Base-by-base conservation (phyloP, 306 rosid genomes). In the Cotoneaster glaucophyllus region DNA sequence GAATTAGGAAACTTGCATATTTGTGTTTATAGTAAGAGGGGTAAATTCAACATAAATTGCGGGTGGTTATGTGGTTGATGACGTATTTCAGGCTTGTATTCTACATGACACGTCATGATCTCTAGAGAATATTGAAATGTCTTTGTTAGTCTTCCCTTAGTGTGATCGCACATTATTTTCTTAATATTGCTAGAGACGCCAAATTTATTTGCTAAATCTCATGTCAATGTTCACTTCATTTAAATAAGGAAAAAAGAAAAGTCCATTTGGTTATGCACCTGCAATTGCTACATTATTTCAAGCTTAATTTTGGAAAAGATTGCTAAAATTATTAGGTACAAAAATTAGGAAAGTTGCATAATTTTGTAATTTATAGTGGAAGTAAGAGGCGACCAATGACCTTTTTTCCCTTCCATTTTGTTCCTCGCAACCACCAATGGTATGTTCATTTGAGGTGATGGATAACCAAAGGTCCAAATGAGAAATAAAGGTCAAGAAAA, bases 31-130 rank as follows among this genome's bases (percentile, higher is more conserved):
- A 5, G 7, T 48, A 15, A 48, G 54, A 50, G 54, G 9, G 41
- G 41, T 37, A 37, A 37, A 37, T 37, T 7, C 41, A 2, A 7
- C 41, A 37, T 37, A 37, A 37, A 37, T 7, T 37, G 41, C 41
- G 0, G 41, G 2, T 37, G 41, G 3, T 0, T 32, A 0, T 34
- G 2, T 34, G 8, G 39, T 34, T 34, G 2, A 0, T 0, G 39
- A 34, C 8, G 8, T 6, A 34, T 34, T 34, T 34, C 2, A 37
- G 2, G 0, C 9, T 37, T 2, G 9, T 37, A 37, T 37, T 37
- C 0, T 37, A 37, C 41, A 37, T 37, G 9, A 0, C 41, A 37
- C 9, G 0, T 37, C 41, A 0, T 37, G 41, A 2, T 37, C 41
- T 37, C 0, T 37, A 7, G 41, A 37, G 10, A 7, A 37, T 1